Conservation (phyloP, 345 rosid species). For the Cardamine resedifolia region DNA sequence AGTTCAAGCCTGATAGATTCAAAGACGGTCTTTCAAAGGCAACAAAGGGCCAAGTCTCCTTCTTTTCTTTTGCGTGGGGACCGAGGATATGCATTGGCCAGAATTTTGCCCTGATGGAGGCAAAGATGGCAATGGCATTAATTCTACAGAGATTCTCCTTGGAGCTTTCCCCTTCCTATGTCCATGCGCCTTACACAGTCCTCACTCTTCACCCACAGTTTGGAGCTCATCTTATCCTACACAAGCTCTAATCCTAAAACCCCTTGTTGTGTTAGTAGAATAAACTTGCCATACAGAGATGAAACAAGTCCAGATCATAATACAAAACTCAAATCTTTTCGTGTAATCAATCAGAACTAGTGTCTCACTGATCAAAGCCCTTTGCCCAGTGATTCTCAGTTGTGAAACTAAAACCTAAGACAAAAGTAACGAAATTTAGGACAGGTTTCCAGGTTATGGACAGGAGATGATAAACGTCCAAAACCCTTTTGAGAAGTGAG, state of each 20-base stretch:
- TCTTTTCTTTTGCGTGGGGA: conserved; percentile 52
- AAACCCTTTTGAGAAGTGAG: no score
- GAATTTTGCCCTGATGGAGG: conserved; percentile 57
- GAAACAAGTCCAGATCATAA: neutral
- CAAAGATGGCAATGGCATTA: conserved; percentile 47
- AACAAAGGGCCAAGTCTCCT: conserved; percentile 42
- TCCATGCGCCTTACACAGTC: conserved; percentile 41
- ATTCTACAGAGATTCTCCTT: conserved; percentile 45
- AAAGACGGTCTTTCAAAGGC: conserved; percentile 47
- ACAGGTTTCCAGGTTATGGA: no score
- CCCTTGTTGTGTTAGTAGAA: no score
- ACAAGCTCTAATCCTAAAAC: conserved; percentile 4
- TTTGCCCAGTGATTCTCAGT: neutral
- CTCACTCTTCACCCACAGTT: conserved; percentile 45
- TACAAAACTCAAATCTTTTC: neutral
- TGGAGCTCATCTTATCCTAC: conserved; percentile 48
- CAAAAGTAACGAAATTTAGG: neutral
- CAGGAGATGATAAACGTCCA: neutral
- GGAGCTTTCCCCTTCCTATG: conserved; percentile 33
- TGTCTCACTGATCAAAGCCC: no score
- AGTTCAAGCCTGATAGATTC: conserved; percentile 53
- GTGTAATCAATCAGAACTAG: neutral
- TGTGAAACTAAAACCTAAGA: neutral
- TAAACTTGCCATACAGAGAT: neutral
- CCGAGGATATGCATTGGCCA: conserved; percentile 58